Evolutionary conservation across 805 yeast genomes (phyloP), one percentile per base, ranked within the genome.

Genomic region (Cyberlindnera samutprakarnensis): DNA sequence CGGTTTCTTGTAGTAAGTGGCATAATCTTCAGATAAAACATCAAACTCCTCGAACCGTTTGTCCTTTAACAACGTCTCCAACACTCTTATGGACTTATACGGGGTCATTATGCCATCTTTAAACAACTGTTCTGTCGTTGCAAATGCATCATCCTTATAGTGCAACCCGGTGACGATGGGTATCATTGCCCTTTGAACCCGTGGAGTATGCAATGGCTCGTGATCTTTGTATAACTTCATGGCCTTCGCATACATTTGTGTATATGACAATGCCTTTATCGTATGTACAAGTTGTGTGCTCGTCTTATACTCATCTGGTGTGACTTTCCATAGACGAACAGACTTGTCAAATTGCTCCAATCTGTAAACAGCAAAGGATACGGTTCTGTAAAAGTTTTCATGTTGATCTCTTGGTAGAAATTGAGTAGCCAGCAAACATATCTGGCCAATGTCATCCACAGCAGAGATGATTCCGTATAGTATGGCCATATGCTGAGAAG

Each of bases 331-430:
- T 4, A 35, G 30, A 11, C 27, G 21, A 16, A 36, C 20, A 13
- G 30, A 31, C 9, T 25, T 15, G 10, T 23, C 21, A 9, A 36
- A 38, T 4, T 20, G 15, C 4, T 29, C 28, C 19, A 28, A 25
- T 36, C 32, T 32, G 25, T 31, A 28, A 23, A 36, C 37, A 5
- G 41, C 27, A 16, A 31, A 42, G 7, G 46, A 37, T 12, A 42
- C 12, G 2, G 28, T 23, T 14, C 28, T 31, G 5, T 30, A 6
- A 6, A 33, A 27, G 13, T 31, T 28, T 5, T 10, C 11, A 6
- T 25, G 23, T 10, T 35, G 31, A 12, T 18, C 20, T 7, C 14
- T 13, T 12, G n/a, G 9, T 1, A 41, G 18, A 2, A 32, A 7
- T 10, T 23, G 20, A 10, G 13, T 12, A 7, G 38, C 31, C n/a